Evolutionary conservation across 2,329 filamentous ascomycete species (phyloP).

Genomic region (Cytospora chrysosperma): DNA sequence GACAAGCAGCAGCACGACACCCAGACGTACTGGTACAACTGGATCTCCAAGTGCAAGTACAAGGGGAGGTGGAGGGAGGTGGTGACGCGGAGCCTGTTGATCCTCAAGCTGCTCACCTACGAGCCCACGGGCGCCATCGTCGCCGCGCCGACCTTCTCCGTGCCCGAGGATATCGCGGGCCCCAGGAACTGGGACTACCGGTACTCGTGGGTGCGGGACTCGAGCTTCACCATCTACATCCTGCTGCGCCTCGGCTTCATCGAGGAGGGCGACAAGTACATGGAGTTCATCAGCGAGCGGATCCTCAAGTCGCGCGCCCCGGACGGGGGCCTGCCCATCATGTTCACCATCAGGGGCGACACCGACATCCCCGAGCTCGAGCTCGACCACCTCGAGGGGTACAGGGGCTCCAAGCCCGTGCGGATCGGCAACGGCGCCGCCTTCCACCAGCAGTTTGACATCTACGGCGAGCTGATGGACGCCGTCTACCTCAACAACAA

Average conservation of each 20-base stretch:
- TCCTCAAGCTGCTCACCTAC: slow-evolving; percentile 74
- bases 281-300: slow-evolving; percentile 73
- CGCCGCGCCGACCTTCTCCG: slow-evolving; percentile 73
- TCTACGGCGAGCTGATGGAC: slow-evolving; percentile 78
- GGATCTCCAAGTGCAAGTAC: slow-evolving; percentile 70
- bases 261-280: slow-evolving; percentile 74
- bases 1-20: slow-evolving; percentile 67
- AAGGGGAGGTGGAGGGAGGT: slow-evolving; percentile 72
- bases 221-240: slow-evolving; percentile 76
- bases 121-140: slow-evolving; percentile 78
- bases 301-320: slow-evolving; percentile 60
- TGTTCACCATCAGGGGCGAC: slow-evolving; percentile 76
- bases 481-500: slow-evolving; percentile 78
- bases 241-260: slow-evolving; percentile 73
- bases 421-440: slow-evolving; percentile 76
- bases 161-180: slow-evolving; percentile 72
- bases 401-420: slow-evolving; percentile 68
- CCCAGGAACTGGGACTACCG: slow-evolving; percentile 67
- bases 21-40: slow-evolving; percentile 70
- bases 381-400: slow-evolving; percentile 69
- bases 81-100: slow-evolving; percentile 68
- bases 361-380: slow-evolving; percentile 72
- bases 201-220: slow-evolving; percentile 77
- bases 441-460: slow-evolving; percentile 75
- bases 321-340: slow-evolving; percentile 69